These are phyloP conservation scores for Royoungia palumana DNA, from an alignment of 768 basidiomycete species.

Conservation along the genomic window DNA sequence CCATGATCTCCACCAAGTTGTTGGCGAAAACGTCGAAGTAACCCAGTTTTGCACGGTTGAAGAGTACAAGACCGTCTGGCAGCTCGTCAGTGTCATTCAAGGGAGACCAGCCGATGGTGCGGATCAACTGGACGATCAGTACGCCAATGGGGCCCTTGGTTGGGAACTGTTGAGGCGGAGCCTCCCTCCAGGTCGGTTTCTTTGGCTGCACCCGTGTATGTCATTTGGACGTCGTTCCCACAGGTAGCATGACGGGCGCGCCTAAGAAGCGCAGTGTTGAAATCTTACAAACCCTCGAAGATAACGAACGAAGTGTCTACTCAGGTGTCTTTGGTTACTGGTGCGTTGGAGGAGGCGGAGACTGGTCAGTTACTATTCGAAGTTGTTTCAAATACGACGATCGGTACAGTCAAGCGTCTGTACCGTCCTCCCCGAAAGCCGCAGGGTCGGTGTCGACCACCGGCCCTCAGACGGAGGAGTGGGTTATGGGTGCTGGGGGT, in stretches of 20 bases:
- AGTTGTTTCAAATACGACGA: conserved; percentile 80
- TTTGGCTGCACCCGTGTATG: neutral
- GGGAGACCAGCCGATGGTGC: conserved; percentile 47
- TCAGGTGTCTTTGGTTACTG: conserved; percentile 94
- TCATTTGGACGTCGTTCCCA: neutral
- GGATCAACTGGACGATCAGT: conserved; percentile 35
- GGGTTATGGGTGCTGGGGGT: conserved; percentile 89
- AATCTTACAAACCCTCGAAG: conserved; percentile 79
- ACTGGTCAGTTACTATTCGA: conserved; percentile 93
- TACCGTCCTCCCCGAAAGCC: conserved; percentile 8
- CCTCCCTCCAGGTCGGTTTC: conserved; percentile 74
- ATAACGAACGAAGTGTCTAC: conserved; percentile 70
- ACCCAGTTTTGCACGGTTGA: conserved; percentile 85
- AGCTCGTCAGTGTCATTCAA: conserved; percentile 91
- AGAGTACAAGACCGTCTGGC: conserved; percentile 93
- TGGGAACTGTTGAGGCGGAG: conserved; percentile 77
- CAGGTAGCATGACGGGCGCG: conserved; percentile 97
- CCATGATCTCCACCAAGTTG: conserved; percentile 82
- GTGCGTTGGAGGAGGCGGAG: conserved; percentile 82
- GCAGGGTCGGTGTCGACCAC: conserved; percentile 11
- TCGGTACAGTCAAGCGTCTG: conserved; percentile 12
- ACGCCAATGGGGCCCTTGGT: conserved; percentile 48
- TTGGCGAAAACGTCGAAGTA: conserved; percentile 79
- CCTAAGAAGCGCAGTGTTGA: conserved; percentile 94
- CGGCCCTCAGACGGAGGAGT: conserved; percentile 43